Conservation (phyloP, 371 early-diverging fungal genomes). For the Zopfochytrium polystomum region DNA sequence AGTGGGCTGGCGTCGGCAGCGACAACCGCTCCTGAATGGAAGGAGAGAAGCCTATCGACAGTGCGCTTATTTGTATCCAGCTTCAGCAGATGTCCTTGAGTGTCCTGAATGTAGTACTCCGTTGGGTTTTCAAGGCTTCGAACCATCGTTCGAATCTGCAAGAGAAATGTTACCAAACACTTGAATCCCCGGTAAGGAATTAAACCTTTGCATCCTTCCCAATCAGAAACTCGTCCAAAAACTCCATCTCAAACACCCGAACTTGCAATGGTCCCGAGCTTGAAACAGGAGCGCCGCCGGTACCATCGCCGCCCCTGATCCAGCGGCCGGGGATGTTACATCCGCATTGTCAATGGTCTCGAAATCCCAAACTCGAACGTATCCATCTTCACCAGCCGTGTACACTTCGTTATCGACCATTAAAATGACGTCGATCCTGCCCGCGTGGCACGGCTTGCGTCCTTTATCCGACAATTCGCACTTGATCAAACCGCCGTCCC, state of each 20-base stretch:
- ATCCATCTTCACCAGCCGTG: slow-evolving; percentile 58
- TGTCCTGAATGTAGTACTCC: slow-evolving; percentile 48
- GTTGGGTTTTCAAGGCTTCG: slow-evolving; percentile 24
- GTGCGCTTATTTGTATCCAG: slow-evolving; percentile 43
- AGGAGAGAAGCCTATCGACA: slow-evolving; percentile 39
- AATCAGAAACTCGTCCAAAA: slow-evolving; percentile 49
- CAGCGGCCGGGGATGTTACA: slow-evolving; percentile 29
- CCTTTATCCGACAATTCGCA: slow-evolving; percentile 48
- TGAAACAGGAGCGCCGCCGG: slow-evolving; percentile 18
- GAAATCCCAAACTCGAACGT: slow-evolving; percentile 55
- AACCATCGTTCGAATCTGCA: slow-evolving; percentile 43
- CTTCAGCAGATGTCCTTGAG: slow-evolving; percentile 37
- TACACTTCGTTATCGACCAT: slow-evolving; percentile 48
- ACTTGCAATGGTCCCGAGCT: slow-evolving; percentile 28
- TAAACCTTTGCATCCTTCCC: slow-evolving; percentile 52
- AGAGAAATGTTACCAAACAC: background rate
- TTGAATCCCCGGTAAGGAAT: background rate
- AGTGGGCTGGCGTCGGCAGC: slow-evolving; percentile 41
- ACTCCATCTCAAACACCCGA: slow-evolving; percentile 52
- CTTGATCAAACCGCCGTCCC: slow-evolving; percentile 61
- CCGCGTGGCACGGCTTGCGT: slow-evolving; percentile 47
- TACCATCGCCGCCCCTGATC: too few species aligned
- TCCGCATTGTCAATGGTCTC: slow-evolving; percentile 57
- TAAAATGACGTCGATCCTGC: slow-evolving; percentile 40
- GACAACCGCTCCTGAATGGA: slow-evolving; percentile 44